Evolutionary conservation across 495 filamentous ascomycete genomes (phyloP), one percentile per base, ranked within the genome.

Genomic region (Letharia lupina): DNA sequence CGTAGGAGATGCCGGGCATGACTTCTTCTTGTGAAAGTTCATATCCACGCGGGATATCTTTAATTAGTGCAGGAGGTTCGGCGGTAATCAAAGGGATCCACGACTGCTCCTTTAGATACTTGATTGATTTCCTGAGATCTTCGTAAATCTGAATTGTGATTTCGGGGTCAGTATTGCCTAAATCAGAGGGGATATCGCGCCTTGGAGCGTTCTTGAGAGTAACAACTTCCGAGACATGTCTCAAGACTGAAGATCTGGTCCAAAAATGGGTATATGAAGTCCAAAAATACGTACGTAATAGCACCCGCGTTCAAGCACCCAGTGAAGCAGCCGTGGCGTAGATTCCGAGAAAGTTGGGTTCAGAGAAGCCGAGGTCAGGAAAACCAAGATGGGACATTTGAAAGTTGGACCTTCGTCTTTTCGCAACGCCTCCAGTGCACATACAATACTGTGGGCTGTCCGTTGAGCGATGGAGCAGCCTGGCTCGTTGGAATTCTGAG

Each of bases 1-100:
- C 61, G 23, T 62, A 62, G 48, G 61, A 62, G 12, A 62, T 23
- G 11, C 31, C 44, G 37, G 41, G n/a, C 23, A 28, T 13, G 12
- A 62, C 41, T 23, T 48, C 28, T 0, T 62, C 28, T 10, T 11
- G 11, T 35, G 61, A 40, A 35, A 62, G 61, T 28, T 62, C 42
- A 48, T 62, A 62, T 18, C 61, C 61, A 12, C 61, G 40, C 48
- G 61, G 20, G n/a, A 62, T 48, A 18, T 62, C 61, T 2, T 50
- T 41, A 15, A 23, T 50, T 5, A 62, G 61, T n/a, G 61, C 41
- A 18, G 61, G 61, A 18, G 61, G 61, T 48, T 62, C 61, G 2
- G 61, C 61, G 42, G 42, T 62, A 7, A 62, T 62, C 23, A 62
- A 33, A n/a, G 61, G 61, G 13, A 62, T 62, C 61, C 61, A 62